Conservation (phyloP, 2,329 filamentous ascomycete species). For the Zymoseptoria pseudotritici region DNA sequence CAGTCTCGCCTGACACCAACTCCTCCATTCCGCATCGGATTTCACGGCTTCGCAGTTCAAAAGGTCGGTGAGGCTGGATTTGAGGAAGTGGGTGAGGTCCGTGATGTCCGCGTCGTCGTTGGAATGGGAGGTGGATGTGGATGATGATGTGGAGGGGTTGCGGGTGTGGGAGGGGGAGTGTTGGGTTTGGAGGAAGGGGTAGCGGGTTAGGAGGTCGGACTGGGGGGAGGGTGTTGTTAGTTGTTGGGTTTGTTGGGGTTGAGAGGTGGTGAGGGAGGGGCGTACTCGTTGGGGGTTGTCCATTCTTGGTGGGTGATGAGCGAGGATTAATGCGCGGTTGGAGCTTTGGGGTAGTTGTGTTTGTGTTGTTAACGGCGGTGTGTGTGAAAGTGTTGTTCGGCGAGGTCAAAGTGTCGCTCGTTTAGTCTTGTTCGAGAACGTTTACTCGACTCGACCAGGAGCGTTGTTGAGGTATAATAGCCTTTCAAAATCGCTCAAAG, state of each 20-base stretch:
- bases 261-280: too few relatives aligned
- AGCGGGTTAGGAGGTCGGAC: conserved; percentile 16
- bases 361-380: too few relatives aligned
- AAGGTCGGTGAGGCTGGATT: conserved; percentile 47
- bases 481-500: not conserved
- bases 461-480: not conserved
- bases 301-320: too few relatives aligned
- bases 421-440: too few relatives aligned
- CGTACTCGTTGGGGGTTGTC: not conserved
- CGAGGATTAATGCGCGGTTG: too few relatives aligned
- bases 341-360: too few relatives aligned
- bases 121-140: conserved; percentile 1
- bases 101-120: conserved; percentile 34
- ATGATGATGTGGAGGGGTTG: conserved; percentile 1
- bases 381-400: too few relatives aligned
- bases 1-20: conserved; percentile 46
- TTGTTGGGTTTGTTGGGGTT: not conserved
- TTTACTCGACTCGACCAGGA: too few relatives aligned
- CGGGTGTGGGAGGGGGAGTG: conserved; percentile 12
- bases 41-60: conserved; percentile 47
- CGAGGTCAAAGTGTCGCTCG: too few relatives aligned
- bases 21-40: conserved; percentile 39
- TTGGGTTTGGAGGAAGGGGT: conserved; percentile 10
- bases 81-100: conserved; percentile 47
- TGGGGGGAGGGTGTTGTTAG: not conserved